Base-by-base conservation (phyloP, 2,329 filamentous ascomycete species). In the Teratosphaeria viscida region DNA sequence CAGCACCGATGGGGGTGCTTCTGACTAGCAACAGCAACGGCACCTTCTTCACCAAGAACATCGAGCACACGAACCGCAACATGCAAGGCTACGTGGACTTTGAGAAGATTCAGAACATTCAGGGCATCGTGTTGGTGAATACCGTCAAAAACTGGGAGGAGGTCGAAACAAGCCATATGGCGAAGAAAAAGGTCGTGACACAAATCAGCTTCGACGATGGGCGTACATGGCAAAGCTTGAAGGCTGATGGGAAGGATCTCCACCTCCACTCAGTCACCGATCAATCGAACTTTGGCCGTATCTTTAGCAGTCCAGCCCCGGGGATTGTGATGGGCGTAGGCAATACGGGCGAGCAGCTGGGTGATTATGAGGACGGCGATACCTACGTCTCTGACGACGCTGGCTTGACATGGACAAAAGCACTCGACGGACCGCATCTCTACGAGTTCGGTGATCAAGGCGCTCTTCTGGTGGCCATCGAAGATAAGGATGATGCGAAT, bases 21-120 rank as follows among this genome's bases (percentile, higher is more conserved):
- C 92, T 96, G 70, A 95, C 91, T 5, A 97, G 92, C 71, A 99
- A 99, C 72, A 97, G 92, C 35, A 95, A 97, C 71, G 94, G 94
- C 62, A 96, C 91, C 2, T 96, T 92, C 74, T 99, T 97, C 72
- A 94, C 89, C 2, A 86, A 88, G 69, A 97, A 96, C 68, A 82
- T 92, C 59, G 89, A 95, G 61, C 88, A 96, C 72, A 96, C 92
- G 37, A 97, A 99, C 73, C 88, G 92, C 67, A 88, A 92, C 68
- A 67, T 72, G 10, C 75, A 77, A 32, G 91, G 90, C 2, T 83
- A 85, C 60, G 92, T 99, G 56, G 94, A 99, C 73, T 99, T 97
- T 68, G 94, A 99, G 72, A 95, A 96, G 75, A 85, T 99, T 57
- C 82, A 87, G 49, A 87, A 88, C 59, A 92, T 99, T 39, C 92